Conservation (phyloP, 345 rosid species). For the Eucalyptus paniculata region DNA sequence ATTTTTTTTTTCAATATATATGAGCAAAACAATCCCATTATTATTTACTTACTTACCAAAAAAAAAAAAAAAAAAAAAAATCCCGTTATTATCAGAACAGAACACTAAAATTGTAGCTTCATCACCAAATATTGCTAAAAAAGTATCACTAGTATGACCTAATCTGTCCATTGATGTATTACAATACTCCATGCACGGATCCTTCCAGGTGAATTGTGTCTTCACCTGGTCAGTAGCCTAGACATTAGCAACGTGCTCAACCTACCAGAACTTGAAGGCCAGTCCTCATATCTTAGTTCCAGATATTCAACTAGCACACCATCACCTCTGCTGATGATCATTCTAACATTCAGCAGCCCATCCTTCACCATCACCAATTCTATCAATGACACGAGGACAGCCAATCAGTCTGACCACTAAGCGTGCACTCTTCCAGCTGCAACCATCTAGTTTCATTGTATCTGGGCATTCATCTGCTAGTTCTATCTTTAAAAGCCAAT, state of each 20-base stretch:
- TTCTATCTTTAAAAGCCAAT: not conserved
- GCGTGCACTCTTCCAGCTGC: not conserved
- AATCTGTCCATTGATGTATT: not conserved
- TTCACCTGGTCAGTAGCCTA: not conserved
- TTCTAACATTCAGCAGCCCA: not conserved
- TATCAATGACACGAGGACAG: not conserved
- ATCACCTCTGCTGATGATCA: not conserved
- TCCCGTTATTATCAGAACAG: not conserved
- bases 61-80: not conserved
- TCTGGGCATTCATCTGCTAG: not conserved
- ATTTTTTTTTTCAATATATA: not conserved
- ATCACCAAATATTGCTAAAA: not conserved
- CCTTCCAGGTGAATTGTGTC: not conserved
- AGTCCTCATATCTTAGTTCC: not conserved
- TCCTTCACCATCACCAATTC: not conserved
- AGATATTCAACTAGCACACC: not conserved
- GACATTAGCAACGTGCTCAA: not conserved
- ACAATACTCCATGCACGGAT: not conserved
- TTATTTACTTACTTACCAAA: not conserved
- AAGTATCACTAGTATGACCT: not conserved
- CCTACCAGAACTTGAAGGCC: not conserved
- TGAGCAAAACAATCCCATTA: not conserved
- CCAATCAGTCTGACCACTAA: not conserved
- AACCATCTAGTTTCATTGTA: not conserved
- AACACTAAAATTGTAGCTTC: not conserved